Evolutionary conservation across 106 monocot species (phyloP), one percentile per base, ranked within the genome.

Genomic region (Apostasia ramifera): DNA sequence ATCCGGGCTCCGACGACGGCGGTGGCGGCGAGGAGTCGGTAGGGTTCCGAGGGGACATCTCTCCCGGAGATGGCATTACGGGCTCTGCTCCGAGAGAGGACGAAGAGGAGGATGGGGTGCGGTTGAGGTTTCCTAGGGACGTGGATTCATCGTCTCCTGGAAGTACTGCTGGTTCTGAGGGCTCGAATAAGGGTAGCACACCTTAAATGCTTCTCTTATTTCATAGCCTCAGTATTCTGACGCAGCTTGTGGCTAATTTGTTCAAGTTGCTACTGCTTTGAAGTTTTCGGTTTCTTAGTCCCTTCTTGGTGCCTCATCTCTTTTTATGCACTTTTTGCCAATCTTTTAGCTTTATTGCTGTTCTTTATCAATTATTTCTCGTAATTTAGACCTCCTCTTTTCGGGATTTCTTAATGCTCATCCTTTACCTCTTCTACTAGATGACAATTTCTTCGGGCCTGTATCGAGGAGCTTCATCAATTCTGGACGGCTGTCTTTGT

Each of bases 381-480:
- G 9, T 50, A 44, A 3, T 10, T 10, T 45, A 43, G 62, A 6
- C 44, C 10, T 69, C 8, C 39, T 47, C 8, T 67, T 14, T 40
- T 42, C 11, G 48, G 40, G 12, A 59, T 26, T 63, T 1, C 12
- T 57, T 59, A 7, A 10, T 14, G 2, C 55, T 55, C 43, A n/a
- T 5, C 41, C 66, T 66, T 66, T 3, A 8, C 9, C 50, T 2
- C 37, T 58, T 72, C 59, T 5, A 49, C 38, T 78, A 89, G 92
- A 91, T 82, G 91, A 87, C 37, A 85, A 93, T 79, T 87, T 90
- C 49, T 98, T 90, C 75, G 98, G 98, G 40, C 92, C 93, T 8
- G 90, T 98, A 7, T 98, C 98, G 6, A 73, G 79, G n/a, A 98
- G 93, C 61, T 98, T 98, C 70, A 87, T 98, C 14, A 81, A 64